phyloP scores from a whole-genome alignment of 2,329 filamentous ascomycete species.

The Trichophyton mentagrophytes region DNA sequence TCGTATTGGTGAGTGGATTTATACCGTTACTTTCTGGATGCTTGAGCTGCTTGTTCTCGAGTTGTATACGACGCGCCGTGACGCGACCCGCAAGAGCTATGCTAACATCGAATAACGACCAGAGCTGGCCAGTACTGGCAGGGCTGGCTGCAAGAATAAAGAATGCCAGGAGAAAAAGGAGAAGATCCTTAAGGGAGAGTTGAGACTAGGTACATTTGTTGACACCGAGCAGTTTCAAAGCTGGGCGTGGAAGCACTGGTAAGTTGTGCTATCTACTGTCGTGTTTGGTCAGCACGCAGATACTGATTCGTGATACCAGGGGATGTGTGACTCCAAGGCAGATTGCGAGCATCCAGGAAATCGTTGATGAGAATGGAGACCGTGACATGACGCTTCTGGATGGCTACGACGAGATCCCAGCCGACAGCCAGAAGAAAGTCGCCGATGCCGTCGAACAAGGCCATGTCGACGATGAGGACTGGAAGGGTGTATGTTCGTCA shows the following conservation, averaged over 20 bases:
- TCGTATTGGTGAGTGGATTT: constrained; percentile 4
- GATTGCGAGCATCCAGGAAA: constrained; percentile 49
- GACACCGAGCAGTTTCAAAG: constrained; percentile 46
- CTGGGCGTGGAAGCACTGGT: constrained; percentile 84
- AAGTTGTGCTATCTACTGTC: constrained; percentile 14
- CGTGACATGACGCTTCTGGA: constrained; percentile 57
- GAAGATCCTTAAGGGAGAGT: constrained; percentile 67
- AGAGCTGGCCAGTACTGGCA: constrained; percentile 60
- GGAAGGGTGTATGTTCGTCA: constrained; percentile 58
- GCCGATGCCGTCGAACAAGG: constrained; percentile 58
- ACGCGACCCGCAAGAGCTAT: background rate
- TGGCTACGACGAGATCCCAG: constrained; percentile 64
- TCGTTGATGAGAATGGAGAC: constrained; percentile 36
- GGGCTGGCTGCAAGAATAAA: constrained; percentile 60
- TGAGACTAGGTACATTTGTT: constrained; percentile 66
- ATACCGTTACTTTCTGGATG: background rate
- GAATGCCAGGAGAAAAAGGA: constrained; percentile 56
- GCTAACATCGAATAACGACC: constrained; percentile 3
- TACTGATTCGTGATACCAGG: constrained; percentile 39
- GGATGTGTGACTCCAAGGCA: constrained; percentile 74
- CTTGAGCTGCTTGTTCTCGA: background rate
- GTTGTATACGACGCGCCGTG: background rate
- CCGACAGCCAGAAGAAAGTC: constrained; percentile 60
- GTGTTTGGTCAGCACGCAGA: background rate
- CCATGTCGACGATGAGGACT: constrained; percentile 74